phyloP scores from a whole-genome alignment of 2,329 filamentous ascomycete species.

The Colletotrichum lentis region DNA sequence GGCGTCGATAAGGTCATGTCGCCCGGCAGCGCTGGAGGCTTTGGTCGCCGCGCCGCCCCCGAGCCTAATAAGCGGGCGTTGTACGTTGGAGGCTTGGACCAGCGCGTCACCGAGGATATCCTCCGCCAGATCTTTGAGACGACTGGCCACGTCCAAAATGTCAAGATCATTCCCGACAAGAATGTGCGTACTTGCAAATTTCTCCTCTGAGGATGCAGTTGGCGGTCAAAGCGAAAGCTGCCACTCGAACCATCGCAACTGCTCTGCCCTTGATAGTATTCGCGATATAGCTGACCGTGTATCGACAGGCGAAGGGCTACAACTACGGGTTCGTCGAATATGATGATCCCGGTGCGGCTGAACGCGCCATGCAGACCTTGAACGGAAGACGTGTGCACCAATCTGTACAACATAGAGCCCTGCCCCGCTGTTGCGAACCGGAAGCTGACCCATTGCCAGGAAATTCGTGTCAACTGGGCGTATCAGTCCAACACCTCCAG shows the following conservation, averaged over 20 bases:
- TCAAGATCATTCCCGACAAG: constrained; percentile 99
- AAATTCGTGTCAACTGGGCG: constrained; percentile 99
- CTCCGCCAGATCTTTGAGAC: constrained; percentile 98
- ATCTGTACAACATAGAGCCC: constrained; percentile 69
- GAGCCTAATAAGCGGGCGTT: constrained; percentile 98
- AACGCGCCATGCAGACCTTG: constrained; percentile 95
- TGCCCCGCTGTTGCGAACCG: constrained; percentile 8
- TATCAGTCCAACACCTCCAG: constrained; percentile 94
- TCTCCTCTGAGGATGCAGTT: neutral
- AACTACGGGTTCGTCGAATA: constrained; percentile 99
- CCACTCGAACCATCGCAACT: constrained; percentile 1
- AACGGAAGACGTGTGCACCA: constrained; percentile 96
- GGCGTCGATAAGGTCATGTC: constrained; percentile 78
- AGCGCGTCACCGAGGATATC: constrained; percentile 94
- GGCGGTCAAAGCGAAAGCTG: constrained; percentile 4
- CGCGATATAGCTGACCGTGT: constrained; percentile 36
- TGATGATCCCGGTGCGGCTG: constrained; percentile 94
- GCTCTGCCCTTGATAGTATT: neutral
- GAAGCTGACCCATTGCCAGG: constrained; percentile 61
- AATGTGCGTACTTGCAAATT: constrained; percentile 72
- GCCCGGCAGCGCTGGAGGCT: constrained; percentile 81
- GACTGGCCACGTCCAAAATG: constrained; percentile 95
- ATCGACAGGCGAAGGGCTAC: constrained; percentile 84
- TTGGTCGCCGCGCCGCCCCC: constrained; percentile 87
- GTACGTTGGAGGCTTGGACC: constrained; percentile 94